These are phyloP conservation scores for Scutellaria galericulata DNA, from an alignment of 257 asterid species.

Conservation along the genomic window DNA sequence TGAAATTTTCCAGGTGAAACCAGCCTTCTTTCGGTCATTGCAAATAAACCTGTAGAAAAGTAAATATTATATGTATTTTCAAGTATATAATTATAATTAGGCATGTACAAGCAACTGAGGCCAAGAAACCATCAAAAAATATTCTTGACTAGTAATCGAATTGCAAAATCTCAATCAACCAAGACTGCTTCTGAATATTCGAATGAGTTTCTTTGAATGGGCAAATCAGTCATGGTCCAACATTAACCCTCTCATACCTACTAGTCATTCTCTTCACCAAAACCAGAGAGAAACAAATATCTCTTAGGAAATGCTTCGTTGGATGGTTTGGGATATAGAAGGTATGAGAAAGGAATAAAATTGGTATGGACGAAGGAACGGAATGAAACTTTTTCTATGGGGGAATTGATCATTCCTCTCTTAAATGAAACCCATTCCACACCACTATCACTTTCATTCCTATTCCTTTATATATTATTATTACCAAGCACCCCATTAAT, in stretches of 20 bases:
- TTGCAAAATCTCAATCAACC: slow-evolving; percentile 21
- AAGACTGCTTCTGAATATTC: not conserved
- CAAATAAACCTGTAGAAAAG: slow-evolving; percentile 71
- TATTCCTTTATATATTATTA: no score
- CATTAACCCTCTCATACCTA: no score
- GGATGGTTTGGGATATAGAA: no score
- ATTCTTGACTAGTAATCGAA: not conserved
- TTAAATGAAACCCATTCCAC: no score
- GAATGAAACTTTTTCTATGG: no score
- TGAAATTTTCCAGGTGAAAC: slow-evolving; percentile 56
- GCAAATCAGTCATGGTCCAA: no score
- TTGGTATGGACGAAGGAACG: no score
- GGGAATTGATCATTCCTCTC: no score
- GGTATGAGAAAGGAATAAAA: no score
- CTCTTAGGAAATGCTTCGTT: no score
- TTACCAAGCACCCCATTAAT: not conserved
- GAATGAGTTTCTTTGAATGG: no score
- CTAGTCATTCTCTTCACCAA: slow-evolving; percentile 9
- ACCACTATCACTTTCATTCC: no score
- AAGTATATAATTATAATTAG: slow-evolving; percentile 25
- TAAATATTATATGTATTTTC: slow-evolving; percentile 22
- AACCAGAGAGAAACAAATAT: not conserved
- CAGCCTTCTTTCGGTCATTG: slow-evolving; percentile 71
- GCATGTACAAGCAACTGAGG: slow-evolving; percentile 32
- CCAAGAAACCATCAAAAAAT: not conserved